Evolutionary conservation across 2,329 filamentous ascomycete species (phyloP).

Genomic region (Phaeosphaeriaceae sp.): DNA sequence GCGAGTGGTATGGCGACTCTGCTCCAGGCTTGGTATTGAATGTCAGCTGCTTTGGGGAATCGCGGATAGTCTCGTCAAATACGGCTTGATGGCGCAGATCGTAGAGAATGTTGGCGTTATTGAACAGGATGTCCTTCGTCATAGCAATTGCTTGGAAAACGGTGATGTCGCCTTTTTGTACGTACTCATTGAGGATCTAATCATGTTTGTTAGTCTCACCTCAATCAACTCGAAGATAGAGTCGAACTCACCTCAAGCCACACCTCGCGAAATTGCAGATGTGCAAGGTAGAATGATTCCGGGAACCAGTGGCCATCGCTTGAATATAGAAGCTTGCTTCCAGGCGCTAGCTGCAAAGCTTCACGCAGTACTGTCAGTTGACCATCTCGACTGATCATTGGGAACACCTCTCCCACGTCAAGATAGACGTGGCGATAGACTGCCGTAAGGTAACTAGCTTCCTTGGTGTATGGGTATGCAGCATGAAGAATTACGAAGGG

Average conservation of each 20-base stretch:
- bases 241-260: constrained; percentile 66
- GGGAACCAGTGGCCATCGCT: constrained; percentile 82
- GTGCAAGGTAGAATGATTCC: constrained; percentile 77
- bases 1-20: constrained; percentile 18
- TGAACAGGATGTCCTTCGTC: constrained; percentile 74
- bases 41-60: constrained; percentile 29
- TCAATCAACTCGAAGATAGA: background rate
- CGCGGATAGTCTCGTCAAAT: constrained; percentile 34
- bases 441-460: constrained; percentile 78
- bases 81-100: constrained; percentile 59
- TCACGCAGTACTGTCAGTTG: constrained; percentile 75
- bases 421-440: constrained; percentile 82
- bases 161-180: constrained; percentile 68
- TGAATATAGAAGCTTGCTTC: constrained; percentile 79
- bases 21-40: constrained; percentile 30
- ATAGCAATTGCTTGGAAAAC: constrained; percentile 68
- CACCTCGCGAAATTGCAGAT: constrained; percentile 73
- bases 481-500: constrained; percentile 82
- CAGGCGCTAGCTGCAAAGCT: constrained; percentile 76
- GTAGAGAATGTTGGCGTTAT: constrained; percentile 80
- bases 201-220: constrained; percentile 5
- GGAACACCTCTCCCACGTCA: constrained; percentile 84
- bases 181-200: constrained; percentile 71
- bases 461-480: constrained; percentile 80
- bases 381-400: constrained; percentile 76